Evolutionary conservation across 164 flowering plant genomes (phyloP), one percentile per base, ranked within the genome.

Genomic region (Annona squamosa): DNA sequence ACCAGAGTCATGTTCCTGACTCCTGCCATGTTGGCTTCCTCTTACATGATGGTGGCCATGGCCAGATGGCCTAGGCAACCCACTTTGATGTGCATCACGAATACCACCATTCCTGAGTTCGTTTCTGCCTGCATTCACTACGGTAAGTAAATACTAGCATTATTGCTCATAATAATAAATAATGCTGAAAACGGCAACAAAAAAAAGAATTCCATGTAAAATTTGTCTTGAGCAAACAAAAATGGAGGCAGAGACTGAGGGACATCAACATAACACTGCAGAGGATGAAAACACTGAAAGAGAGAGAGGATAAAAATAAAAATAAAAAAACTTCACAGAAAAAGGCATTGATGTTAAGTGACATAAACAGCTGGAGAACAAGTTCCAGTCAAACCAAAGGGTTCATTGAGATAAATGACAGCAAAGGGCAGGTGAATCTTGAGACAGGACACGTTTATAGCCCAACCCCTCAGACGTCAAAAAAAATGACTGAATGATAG

Each of bases 21-120:
- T 81, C 74, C 73, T 69, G 9, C 56, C 61, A 7, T 69, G 71
- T 6, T 69, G 71, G 73, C 77, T 81, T 70, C 84, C 84, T 70
- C 87, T 79, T 48, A 73, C 79, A 47, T 71, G 68, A 47, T 71
- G 68, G 52, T 73, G 65, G 2, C 95, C 90, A 2, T 89, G 83
- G 68, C 94, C 94, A 75, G 85, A 77, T 19, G 90, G 91, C 74
- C 89, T 79, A 26, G 90, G 97, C 26, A 77, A 13, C 63, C 93
- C 91, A 83, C 93, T 82, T 16, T 87, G 87, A 73, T 86, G 88
- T 26, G 86, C 92, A 69, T 84, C 90, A 48, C 88, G 78, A 18
- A 80, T 74, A 44, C 89, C 75, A 68, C 85, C 76, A 74, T 76
- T 83, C 78, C 88, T 82, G 73, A 73, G 73, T 68, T 87, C 93